Evolutionary conservation across 306 rosid genomes (phyloP).

Genomic region (Vicia faba): DNA sequence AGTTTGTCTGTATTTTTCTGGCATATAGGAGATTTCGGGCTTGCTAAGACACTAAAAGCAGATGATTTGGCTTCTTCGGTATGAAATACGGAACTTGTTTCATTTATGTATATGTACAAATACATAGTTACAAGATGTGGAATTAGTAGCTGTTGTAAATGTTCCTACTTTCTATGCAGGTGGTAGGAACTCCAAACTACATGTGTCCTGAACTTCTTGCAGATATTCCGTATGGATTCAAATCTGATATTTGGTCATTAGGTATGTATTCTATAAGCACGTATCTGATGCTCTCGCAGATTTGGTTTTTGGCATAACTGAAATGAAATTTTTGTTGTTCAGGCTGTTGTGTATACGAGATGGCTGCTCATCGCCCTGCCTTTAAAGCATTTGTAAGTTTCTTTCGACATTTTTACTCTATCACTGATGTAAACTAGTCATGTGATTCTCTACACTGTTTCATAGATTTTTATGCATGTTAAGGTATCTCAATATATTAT

Average conservation of each 20-base stretch:
- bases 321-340: conserved; percentile 40
- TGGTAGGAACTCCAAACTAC: conserved; percentile 99
- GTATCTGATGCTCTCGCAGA: conserved; percentile 10
- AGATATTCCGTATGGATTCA: conserved; percentile 98
- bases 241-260: conserved; percentile 99
- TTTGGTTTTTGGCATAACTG: conserved; percentile 40
- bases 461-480: background rate
- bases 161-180: conserved; percentile 68
- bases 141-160: no score
- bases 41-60: conserved; percentile 94
- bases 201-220: conserved; percentile 99
- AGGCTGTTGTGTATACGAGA: conserved; percentile 99
- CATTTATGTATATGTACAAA: no score
- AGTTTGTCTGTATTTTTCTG: conserved; percentile 38
- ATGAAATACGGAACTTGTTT: conserved; percentile 36
- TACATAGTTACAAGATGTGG: no score
- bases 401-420: conserved; percentile 31
- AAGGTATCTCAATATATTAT: conserved; percentile 4
- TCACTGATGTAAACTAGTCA: background rate
- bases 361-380: conserved; percentile 99
- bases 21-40: conserved; percentile 88
- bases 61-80: conserved; percentile 99
- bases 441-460: conserved; percentile 20
- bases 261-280: conserved; percentile 56
- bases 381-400: conserved; percentile 96